Base-by-base conservation (phyloP, 2,329 filamentous ascomycete species). In the Westerdykella ornata region DNA sequence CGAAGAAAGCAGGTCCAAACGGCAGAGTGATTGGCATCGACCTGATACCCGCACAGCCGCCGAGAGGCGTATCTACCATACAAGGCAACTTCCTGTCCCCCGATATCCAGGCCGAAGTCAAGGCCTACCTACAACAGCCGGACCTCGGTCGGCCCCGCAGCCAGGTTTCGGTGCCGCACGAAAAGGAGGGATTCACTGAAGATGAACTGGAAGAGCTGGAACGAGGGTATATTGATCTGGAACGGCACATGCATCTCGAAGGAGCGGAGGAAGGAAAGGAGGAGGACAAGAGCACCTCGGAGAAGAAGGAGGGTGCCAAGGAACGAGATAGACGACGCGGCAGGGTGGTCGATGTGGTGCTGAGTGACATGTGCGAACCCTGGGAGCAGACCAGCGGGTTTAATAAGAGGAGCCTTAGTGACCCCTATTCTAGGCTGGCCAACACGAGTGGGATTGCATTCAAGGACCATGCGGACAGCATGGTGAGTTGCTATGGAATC, bases 361-460 rank as follows among this genome's bases (percentile, higher is more conserved):
- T 98, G 63, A 95, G 88, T 80, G 92, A 98, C 78, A 98, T 98
- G 92, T 98, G 82, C 80, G 90, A 77, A 76, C 89, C 92, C 84
- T 96, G 88, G 88, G 75, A 81, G 58, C 85, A 86, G 72, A 85
- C 78, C 39, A 75, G 76, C 60, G 84, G 83, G 60, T 88, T 85
- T 72, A 83, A 80, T 72, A 83, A 85, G 73, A 88, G 80, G 72
- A 94, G 82, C 74, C 77, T 96, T 79, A 94, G 83, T 90, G 85
- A 92, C 79, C 88, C 88, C 51, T 92, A 94, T 81, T 67, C 71
- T 77, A 98, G 92, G 92, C 84, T 98, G 84, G 95, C 96, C 88
- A 98, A 98, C 69, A 96, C 90, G 56, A 95, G 85, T 70, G 92
- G 92, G 42, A 84, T 87, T 58, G 69, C 69, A 15, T 92, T 94